phyloP scores from a whole-genome alignment of 2,329 filamentous ascomycete genomes.

The Aureobasidium sp. region DNA sequence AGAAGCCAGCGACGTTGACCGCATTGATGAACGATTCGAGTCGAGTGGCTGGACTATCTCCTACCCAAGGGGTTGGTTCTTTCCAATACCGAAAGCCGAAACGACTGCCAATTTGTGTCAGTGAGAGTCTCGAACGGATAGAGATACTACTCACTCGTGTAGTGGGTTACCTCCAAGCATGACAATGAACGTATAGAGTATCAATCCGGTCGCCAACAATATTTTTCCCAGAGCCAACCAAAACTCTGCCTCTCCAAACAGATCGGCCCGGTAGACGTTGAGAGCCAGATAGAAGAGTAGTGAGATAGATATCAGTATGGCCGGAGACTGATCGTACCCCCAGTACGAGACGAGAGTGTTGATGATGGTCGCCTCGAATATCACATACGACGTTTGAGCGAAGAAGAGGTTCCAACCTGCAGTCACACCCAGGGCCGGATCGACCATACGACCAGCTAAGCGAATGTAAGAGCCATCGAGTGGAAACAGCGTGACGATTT shows the following conservation, averaged over 20 bases:
- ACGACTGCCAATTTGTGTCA: background rate
- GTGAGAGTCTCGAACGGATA: background rate
- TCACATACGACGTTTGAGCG: constrained; percentile 37
- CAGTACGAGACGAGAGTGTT: constrained; percentile 10
- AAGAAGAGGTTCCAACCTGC: constrained; percentile 40
- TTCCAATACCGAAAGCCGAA: constrained; percentile 40
- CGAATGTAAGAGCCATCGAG: constrained; percentile 39
- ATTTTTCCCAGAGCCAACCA: constrained; percentile 47
- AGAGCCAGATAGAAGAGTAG: constrained; percentile 16
- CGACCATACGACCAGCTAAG: constrained; percentile 46
- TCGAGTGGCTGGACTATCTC: constrained; percentile 15
- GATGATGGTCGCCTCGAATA: constrained; percentile 31
- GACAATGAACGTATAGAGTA: constrained; percentile 32
- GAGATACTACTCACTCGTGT: constrained; percentile 17
- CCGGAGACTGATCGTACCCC: constrained; percentile 9
- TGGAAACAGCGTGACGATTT: constrained; percentile 55
- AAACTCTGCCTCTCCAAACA: constrained; percentile 35
- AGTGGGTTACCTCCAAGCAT: constrained; percentile 27
- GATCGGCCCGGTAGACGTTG: constrained; percentile 38
- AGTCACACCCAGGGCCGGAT: constrained; percentile 46
- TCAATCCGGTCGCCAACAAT: constrained; percentile 34
- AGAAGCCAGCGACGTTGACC: constrained; percentile 34
- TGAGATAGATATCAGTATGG: constrained; percentile 3
- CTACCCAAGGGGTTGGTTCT: constrained; percentile 21
- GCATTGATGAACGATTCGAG: constrained; percentile 24